Evolutionary conservation across 2,329 filamentous ascomycete species (phyloP).

Genomic region (Ploettnerulaceae sp.): DNA sequence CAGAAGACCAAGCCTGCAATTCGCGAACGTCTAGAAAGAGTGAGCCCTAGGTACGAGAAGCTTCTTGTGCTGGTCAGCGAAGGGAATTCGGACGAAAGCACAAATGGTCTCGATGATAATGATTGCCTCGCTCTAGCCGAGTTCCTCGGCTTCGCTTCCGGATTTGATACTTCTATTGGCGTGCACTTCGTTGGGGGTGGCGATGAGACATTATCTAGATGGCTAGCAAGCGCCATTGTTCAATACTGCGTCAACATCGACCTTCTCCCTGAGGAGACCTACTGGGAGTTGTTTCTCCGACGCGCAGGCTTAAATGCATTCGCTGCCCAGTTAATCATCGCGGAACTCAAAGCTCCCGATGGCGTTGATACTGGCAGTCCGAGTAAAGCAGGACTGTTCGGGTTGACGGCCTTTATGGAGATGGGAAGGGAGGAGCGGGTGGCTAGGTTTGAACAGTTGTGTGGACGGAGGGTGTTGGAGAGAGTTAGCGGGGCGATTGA

Average conservation of each 20-base stretch:
- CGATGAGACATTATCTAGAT: conserved; percentile 45
- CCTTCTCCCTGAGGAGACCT: conserved; percentile 53
- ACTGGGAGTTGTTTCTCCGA: conserved; percentile 64
- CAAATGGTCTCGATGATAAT: conserved; percentile 25
- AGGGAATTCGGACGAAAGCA: conserved; percentile 41
- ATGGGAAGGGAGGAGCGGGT: conserved; percentile 50
- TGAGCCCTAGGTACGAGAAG: conserved; percentile 58
- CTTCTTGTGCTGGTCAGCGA: conserved; percentile 66
- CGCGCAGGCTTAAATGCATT: conserved; percentile 64
- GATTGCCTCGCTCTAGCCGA: conserved; percentile 28
- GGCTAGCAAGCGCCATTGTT: conserved; percentile 50
- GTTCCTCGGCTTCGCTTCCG: conserved; percentile 32
- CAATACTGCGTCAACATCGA: conserved; percentile 29
- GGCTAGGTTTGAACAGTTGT: conserved; percentile 43
- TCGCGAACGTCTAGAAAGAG: conserved; percentile 47
- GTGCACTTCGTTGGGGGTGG: conserved; percentile 48
- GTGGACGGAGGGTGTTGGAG: conserved; percentile 49
- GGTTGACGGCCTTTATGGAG: conserved; percentile 50
- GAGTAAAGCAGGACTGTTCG: conserved; percentile 33
- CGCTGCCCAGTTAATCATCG: conserved; percentile 62
- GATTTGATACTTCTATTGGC: conserved; percentile 37
- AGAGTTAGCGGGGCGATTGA: conserved; percentile 50
- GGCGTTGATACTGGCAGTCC: conserved; percentile 13
- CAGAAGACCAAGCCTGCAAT: conserved; percentile 45
- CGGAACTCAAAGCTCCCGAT: conserved; percentile 38